Evolutionary conservation across 2,329 filamentous ascomycete genomes (phyloP), one percentile per base, ranked within the genome.

Genomic region (Aspergillus persii): DNA sequence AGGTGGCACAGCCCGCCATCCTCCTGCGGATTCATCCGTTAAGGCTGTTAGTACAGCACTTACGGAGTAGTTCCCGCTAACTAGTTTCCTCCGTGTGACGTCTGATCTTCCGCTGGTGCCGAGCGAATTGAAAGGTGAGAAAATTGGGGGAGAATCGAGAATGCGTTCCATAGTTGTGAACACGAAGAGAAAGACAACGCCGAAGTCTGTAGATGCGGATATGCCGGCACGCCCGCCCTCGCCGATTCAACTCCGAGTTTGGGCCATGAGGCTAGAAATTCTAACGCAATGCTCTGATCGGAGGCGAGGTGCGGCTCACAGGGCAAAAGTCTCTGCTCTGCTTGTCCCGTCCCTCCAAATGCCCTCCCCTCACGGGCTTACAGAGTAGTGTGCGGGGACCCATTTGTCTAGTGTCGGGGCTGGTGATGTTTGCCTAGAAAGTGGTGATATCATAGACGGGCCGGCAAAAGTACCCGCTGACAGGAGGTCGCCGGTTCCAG

Each of bases 401-500:
- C n/a, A 27, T 52, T 23, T 52, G 27, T 52, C 44, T 23, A 33
- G 15, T 27, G 39, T 58, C 26, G 33, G 44, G 18, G 31, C 50
- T 52, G 30, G 44, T 52, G 44, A 39, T 54, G 46, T 26, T 33
- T 23, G 44, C 46, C 26, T 41, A 26, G 56, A n/a, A 12, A 26
- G 31, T 23, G 44, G 56, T 58, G 56, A 58, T 54, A 58, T 58
- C 56, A 58, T 58, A 23, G 44, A 52, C 51, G 23, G 50, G n/a
- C 33, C 31, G 31, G 15, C 31, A 52, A 33, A 39, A 33, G 50
- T 39, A 39, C 30, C 30, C 31, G 12, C 29, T 52, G 29, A 29
- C 33, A 36, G 15, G 33, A 4, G 11, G 33, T 36, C 9, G 33
- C 11, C 33, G 33, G 8, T 47, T 23, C 41, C 27, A 48, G 51